phyloP scores from a whole-genome alignment of 345 rosid genomes.

The Citrus hindsii region DNA sequence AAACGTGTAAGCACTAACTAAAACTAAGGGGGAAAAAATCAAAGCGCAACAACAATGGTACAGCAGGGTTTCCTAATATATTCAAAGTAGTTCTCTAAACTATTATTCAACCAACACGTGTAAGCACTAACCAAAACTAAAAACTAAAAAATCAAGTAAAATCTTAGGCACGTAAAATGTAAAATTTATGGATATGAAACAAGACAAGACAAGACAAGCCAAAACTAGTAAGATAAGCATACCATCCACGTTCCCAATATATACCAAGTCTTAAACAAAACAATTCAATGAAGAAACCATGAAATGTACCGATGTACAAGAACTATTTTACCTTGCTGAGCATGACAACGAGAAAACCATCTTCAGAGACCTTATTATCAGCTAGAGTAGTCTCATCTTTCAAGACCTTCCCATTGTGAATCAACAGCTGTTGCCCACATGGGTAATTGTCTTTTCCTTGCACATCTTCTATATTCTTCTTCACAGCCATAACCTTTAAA shows the following conservation, averaged over 20 bases:
- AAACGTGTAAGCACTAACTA: background rate
- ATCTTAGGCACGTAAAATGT: background rate
- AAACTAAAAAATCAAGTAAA: background rate
- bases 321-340: constrained; percentile 77
- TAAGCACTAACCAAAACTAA: background rate
- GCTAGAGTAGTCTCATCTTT: constrained; percentile 90
- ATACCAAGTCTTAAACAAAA: background rate
- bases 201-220: background rate
- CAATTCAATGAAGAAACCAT: background rate
- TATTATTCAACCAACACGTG: background rate
- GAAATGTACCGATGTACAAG: background rate
- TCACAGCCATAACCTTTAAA: constrained; percentile 83
- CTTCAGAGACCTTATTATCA: constrained; percentile 82
- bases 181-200: background rate
- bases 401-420: constrained; percentile 97
- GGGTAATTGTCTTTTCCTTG: constrained; percentile 97
- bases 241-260: background rate
- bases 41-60: background rate
- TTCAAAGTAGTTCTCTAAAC: background rate
- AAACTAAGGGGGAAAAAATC: background rate
- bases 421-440: constrained; percentile 87
- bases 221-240: background rate
- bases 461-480: constrained; percentile 92
- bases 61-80: background rate
- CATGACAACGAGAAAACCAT: constrained; percentile 98